Evolutionary conservation across 2,329 filamentous ascomycete species (phyloP), one percentile per base, ranked within the genome.

Genomic region (Epichloe glyceriae): DNA sequence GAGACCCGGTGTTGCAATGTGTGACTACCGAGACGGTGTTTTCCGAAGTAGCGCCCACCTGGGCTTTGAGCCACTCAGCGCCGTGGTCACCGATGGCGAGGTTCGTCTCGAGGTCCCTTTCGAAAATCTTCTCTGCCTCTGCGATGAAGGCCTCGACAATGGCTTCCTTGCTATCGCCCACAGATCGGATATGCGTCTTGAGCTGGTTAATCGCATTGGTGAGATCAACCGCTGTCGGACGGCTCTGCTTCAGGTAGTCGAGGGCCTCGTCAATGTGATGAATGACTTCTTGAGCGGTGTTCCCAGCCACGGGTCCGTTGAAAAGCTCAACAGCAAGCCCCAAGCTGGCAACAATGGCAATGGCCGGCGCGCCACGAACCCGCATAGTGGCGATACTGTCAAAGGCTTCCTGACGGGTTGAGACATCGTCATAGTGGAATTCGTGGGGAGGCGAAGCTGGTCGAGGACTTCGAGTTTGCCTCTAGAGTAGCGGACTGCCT

Each of bases 1-100:
- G 82, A 19, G 91, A 96, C 30, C 93, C 93, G 20, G 93, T 98
- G 67, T 98, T 98, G 75, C 93, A 98, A 69, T 98, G 94, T 11
- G 93, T 98, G 57, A 98, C 71, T 42, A 98, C 84, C n/a, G 87
- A 88, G 46, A 95, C 59, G 50, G 65, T 57, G 64, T 73, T 61
- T 56, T 75, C 65, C 55, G 69, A 46, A 40, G 74, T 64, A 63
- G 75, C 67, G 57, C 68, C 64, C 19, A 68, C 72, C 61, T 87
- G 80, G 40, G 75, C 70, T 51, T 80, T 69, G 35, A 98, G 83
- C 87, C 93, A 98, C 56, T 82, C 75, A 0, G 89, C 87, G 39
- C 93, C 93, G 64, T 86, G 74, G 53, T 81, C 75, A 47, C 93
- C 93, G 64, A 98, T 97, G 26, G 79, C 78, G 56, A 86, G 76